Conservation (phyloP, 306 rosid genomes). For the Luffa acutangula region DNA sequence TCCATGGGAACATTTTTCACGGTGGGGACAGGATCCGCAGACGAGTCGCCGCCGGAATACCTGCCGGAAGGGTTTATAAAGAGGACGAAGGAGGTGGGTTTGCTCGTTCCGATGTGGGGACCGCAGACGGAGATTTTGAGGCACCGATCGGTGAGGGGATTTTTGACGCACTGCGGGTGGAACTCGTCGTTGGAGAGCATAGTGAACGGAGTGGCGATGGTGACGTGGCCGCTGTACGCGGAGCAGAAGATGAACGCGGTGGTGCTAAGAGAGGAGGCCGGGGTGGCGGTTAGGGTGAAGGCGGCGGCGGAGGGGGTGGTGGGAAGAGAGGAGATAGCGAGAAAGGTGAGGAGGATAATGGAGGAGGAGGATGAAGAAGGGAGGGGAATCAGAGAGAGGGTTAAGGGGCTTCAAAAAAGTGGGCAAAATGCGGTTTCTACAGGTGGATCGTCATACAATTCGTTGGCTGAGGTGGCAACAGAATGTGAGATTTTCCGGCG, state of each 20-base stretch:
- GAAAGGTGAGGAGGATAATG: constrained; percentile 20
- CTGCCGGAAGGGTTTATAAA: constrained; percentile 39
- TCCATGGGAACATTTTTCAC: constrained; percentile 17
- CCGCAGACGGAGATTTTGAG: neutral
- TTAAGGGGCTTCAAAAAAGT: constrained; percentile 4
- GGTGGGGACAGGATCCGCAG: neutral
- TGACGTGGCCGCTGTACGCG: neutral
- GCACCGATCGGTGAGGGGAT: neutral
- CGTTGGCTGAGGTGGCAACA: neutral
- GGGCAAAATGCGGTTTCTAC: constrained; percentile 6
- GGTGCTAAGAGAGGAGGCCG: constrained; percentile 29
- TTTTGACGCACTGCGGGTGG: neutral
- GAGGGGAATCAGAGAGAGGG: constrained; percentile 9
- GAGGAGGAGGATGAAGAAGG: neutral
- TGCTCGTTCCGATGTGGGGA: neutral
- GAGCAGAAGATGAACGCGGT: neutral
- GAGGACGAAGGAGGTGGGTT: constrained; percentile 14
- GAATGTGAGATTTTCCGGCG: neutral
- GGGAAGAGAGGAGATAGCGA: constrained; percentile 26
- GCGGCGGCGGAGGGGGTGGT: constrained; percentile 23
- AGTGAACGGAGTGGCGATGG: neutral
- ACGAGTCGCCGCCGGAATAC: neutral
- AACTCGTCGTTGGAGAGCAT: neutral
- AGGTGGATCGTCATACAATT: constrained; percentile 21
- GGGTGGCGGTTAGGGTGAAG: constrained; percentile 16